Evolutionary conservation across 495 filamentous ascomycete genomes (phyloP).

Genomic region (Cercophora samala): DNA sequence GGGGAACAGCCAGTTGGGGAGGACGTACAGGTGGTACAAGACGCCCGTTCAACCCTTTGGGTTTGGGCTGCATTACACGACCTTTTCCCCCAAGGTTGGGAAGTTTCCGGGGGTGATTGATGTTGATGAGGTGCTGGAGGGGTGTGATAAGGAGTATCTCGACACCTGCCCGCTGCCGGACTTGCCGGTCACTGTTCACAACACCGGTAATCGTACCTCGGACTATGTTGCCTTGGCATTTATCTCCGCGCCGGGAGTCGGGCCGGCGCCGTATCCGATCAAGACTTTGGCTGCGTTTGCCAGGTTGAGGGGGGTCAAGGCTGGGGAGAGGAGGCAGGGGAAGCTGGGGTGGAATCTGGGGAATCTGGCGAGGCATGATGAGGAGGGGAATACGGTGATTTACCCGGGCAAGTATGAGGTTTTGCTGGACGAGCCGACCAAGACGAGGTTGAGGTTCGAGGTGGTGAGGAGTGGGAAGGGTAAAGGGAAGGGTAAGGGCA

Average conservation of each 20-base stretch:
- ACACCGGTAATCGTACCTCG: conserved; percentile 53
- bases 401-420: conserved; percentile 65
- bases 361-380: conserved; percentile 56
- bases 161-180: conserved; percentile 47
- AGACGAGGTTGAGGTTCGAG: conserved; percentile 38
- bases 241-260: conserved; percentile 47
- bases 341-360: conserved; percentile 54
- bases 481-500: neutral
- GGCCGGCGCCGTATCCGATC: conserved; percentile 59
- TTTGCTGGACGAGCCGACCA: conserved; percentile 50
- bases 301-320: conserved; percentile 46
- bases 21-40: conserved; percentile 48
- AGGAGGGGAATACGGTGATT: conserved; percentile 56
- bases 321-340: conserved; percentile 37
- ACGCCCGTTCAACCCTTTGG: conserved; percentile 47
- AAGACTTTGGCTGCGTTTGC: conserved; percentile 62
- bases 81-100: conserved; percentile 43
- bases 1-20: conserved; percentile 19
- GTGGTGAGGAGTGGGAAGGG: conserved; percentile 38
- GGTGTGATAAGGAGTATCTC: conserved; percentile 34
- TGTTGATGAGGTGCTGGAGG: conserved; percentile 31
- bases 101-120: conserved; percentile 15
- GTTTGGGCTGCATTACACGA: conserved; percentile 48
- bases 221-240: conserved; percentile 62
- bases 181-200: conserved; percentile 38